Base-by-base conservation (phyloP, 1,284 basidiomycete species). In the Puccinia horiana region DNA sequence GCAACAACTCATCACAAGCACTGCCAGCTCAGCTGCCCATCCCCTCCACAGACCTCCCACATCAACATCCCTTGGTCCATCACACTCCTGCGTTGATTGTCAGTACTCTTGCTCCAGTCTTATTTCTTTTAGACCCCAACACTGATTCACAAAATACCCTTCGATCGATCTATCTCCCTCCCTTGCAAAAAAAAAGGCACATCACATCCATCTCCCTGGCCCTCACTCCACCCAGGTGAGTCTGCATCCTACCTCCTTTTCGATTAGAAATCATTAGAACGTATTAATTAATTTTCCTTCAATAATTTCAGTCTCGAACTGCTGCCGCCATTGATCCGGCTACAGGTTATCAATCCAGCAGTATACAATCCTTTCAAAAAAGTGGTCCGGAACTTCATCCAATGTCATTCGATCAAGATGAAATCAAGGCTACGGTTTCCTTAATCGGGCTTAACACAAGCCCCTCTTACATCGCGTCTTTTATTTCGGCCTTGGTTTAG, bases 361-460 rank as follows among this genome's bases (percentile, higher is more conserved):
- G 29, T 58, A 77, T 18, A 47, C 76, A 32, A 63, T 40, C 65
- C 44, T 44, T 69, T 52, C 65, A 18, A 70, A 65, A 18, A 47
- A 14, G 69, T 70, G 29, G 16, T 5, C 23, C 61, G 29, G 6
- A 29, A 12, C 40, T 54, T 3, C 40, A 61, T n/a, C 56, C 52
- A 18, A 23, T 63, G 26, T 35, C 61, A 63, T 32, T n/a, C 67
- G 20, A 29, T 29, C 23, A n/a, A n/a, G n/a, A n/a, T 12, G 49
- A 14, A 9, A 23, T 12, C 49, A 12, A 52, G 12, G n/a, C n/a
- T n/a, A n/a, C n/a, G n/a, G n/a, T n/a, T n/a, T n/a, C n/a, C 49
- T 69, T 35, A 69, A 14, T 40, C 40, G 5, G 40, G n/a, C n/a
- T n/a, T n/a, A 37, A 11, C 37, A 69, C 23, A 32, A 37, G 40